Evolutionary conservation across 2,329 filamentous ascomycete genomes (phyloP), one percentile per base, ranked within the genome.

Genomic region (Beauveria asiatica): DNA sequence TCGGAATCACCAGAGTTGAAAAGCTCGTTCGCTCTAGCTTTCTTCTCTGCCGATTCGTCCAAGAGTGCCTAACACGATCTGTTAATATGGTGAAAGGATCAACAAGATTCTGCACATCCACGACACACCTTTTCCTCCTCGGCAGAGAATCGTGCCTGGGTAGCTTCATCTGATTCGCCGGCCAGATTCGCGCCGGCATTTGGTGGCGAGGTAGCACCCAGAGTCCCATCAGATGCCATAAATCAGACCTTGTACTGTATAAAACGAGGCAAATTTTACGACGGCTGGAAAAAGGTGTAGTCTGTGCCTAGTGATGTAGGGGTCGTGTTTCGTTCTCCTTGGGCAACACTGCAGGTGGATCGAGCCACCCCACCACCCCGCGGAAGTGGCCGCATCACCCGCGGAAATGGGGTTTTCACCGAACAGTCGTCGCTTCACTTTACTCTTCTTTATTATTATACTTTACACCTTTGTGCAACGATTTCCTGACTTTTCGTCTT

Each of bases 1-100:
- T 87, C 82, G 73, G 88, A 94, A 63, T 86, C 83, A 46, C 83
- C 82, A 3, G 83, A 81, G 1, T 81, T 78, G 74, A 97, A 97
- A n/a, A 92, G 81, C 5, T 81, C 73, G 70, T 97, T 97, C 16
- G 91, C 93, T 60, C 85, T 80, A 2, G 82, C 70, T 74, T 96
- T 97, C 67, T 87, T 84, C 1, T 80, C 71, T 66, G 88, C 86
- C 3, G 90, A 90, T 73, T 93, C 84, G 54, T 78, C 72, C 21
- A 96, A 72, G 17, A 96, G 83, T 42, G 78, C 75, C 86, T 90
- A 62, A 61, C 64, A 23, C 5, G 3, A 61, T 44, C 10, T 11
- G 11, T 61, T 7, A 58, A 45, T 17, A 58, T 11, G 37, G 9
- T 5, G 27, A 21, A 13, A 17, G 8, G 2, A 19, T 7, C 17